Conservation (phyloP, 345 rosid genomes). For the Gynandropsis gynandra region DNA sequence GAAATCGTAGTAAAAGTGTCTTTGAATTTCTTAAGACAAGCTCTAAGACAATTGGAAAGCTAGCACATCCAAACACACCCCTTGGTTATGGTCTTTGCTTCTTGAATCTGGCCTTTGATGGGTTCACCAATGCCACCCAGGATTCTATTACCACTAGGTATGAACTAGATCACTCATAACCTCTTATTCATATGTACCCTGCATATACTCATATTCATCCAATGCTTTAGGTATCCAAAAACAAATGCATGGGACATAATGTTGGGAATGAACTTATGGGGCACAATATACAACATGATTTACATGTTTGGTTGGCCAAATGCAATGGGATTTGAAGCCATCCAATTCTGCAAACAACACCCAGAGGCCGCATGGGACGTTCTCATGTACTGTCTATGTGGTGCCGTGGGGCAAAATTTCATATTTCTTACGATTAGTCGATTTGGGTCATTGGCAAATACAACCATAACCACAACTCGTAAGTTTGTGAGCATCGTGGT, state of each 20-base stretch:
- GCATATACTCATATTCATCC: background rate
- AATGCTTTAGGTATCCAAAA: conserved; percentile 56
- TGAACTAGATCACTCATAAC: background rate
- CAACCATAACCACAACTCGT: conserved; percentile 89
- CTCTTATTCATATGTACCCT: background rate
- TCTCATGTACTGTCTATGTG: conserved; percentile 73
- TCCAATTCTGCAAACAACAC: conserved; percentile 70
- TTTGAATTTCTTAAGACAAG: conserved; percentile 49
- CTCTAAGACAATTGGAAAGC: conserved; percentile 80
- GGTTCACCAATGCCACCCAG: conserved; percentile 94
- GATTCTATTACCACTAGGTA: conserved; percentile 82
- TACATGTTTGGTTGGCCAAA: conserved; percentile 88
- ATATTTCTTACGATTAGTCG: conserved; percentile 88
- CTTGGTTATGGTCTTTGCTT: conserved; percentile 84
- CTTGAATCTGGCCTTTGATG: conserved; percentile 87
- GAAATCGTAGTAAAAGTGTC: background rate
- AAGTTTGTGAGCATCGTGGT: conserved; percentile 90
- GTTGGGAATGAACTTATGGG: conserved; percentile 97
- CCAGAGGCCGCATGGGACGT: conserved; percentile 95
- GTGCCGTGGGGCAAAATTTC: conserved; percentile 95
- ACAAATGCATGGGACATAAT: conserved; percentile 92
- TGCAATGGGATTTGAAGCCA: conserved; percentile 66
- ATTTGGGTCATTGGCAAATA: conserved; percentile 89
- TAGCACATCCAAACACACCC: conserved; percentile 94
- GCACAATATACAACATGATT: conserved; percentile 74